phyloP scores from a whole-genome alignment of 176 grass and related monocot species.

The Carex littledalei region DNA sequence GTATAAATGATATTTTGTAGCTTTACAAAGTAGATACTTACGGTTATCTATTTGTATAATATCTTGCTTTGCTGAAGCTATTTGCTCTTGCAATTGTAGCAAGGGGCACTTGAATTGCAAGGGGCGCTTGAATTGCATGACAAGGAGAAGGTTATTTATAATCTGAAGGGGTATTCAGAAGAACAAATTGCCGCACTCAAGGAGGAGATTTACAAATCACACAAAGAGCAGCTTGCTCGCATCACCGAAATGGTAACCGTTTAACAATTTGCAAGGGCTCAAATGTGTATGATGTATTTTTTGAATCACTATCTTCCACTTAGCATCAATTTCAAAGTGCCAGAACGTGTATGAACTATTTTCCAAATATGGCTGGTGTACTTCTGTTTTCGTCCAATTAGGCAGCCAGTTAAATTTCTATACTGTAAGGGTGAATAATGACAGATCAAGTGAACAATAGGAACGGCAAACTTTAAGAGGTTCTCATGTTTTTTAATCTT shows the following conservation, averaged over 20 bases:
- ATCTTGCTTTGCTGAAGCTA: not conserved
- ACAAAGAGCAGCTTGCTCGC: conserved; percentile 23
- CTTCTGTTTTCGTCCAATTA: not conserved
- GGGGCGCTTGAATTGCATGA: conserved; percentile 17
- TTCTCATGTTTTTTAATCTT: not conserved
- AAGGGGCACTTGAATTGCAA: conserved; percentile 33
- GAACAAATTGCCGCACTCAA: conserved; percentile 32
- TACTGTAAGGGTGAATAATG: not conserved
- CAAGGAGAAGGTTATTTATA: conserved; percentile 23
- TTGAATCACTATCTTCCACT: not conserved
- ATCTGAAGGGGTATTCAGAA: conserved; percentile 32
- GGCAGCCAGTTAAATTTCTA: not conserved
- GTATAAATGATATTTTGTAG: not conserved
- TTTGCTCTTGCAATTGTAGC: conserved; percentile 10
- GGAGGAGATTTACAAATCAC: conserved; percentile 35
- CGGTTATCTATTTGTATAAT: not conserved
- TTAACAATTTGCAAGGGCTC: not conserved
- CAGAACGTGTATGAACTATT: not conserved
- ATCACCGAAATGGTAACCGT: conserved; percentile 42
- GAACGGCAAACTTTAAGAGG: not conserved
- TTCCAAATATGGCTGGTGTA: not conserved
- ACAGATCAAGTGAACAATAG: not conserved
- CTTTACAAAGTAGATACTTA: not conserved
- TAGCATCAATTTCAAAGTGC: not conserved
- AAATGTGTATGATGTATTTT: not conserved